Conservation (phyloP, 495 filamentous ascomycete genomes). For the Penicillium crystallinum region DNA sequence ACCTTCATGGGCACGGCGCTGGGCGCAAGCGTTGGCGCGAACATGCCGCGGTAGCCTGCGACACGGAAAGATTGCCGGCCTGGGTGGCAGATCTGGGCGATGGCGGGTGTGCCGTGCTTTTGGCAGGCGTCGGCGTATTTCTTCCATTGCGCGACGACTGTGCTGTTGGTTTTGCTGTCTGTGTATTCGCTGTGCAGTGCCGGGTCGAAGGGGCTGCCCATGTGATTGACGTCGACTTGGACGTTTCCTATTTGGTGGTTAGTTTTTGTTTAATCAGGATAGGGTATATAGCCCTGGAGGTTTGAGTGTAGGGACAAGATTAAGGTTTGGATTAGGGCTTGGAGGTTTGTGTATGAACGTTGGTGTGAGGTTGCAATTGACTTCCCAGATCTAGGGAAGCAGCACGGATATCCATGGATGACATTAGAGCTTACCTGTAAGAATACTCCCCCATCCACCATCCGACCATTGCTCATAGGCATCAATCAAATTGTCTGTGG, state of each 20-base stretch:
- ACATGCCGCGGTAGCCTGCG: slow-evolving; percentile 41
- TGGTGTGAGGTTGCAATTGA: too few species aligned
- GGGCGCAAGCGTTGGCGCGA: slow-evolving; percentile 43
- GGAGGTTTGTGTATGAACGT: too few species aligned
- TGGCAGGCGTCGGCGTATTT: slow-evolving; percentile 44
- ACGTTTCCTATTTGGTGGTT: slow-evolving; percentile 40
- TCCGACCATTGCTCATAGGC: slow-evolving; percentile 47
- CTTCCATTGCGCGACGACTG: slow-evolving; percentile 36
- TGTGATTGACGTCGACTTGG: slow-evolving; percentile 51
- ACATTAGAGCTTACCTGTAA: slow-evolving; percentile 31
- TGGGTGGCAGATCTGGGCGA: slow-evolving; percentile 56
- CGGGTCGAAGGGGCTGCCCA: slow-evolving; percentile 39
- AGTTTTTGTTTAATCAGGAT: background rate
- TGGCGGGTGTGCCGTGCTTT: slow-evolving; percentile 40
- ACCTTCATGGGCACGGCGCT: slow-evolving; percentile 40
- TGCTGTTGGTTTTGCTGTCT: slow-evolving; percentile 13
- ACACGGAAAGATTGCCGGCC: slow-evolving; percentile 49
- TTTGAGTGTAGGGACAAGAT: background rate
- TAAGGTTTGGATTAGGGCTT: background rate
- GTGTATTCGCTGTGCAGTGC: slow-evolving; percentile 35
- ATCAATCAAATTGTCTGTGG: slow-evolving; percentile 28
- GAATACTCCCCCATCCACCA: slow-evolving; percentile 46
- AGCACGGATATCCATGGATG: too few species aligned
- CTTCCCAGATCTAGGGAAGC: too few species aligned
- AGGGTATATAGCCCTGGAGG: too few species aligned